Evolutionary conservation across 345 rosid genomes (phyloP).

Genomic region (Hibiscus syriacus): DNA sequence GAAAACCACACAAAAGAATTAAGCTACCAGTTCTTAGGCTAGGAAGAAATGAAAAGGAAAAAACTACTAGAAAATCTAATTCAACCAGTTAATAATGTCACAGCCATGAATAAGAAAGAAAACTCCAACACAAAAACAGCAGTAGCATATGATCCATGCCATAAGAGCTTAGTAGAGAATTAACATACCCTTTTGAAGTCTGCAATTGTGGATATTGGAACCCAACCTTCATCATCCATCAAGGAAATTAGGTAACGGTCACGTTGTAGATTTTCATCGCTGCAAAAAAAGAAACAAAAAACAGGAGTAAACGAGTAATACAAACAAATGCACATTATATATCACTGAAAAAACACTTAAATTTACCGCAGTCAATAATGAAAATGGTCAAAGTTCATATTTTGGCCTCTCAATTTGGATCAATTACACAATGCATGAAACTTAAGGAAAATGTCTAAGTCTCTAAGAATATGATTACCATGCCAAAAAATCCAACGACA

Average conservation of each 20-base stretch:
- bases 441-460: neutral
- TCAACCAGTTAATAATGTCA: neutral
- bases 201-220: conserved; percentile 56
- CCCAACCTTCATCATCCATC: conserved; percentile 98
- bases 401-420: neutral
- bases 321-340: neutral
- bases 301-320: conserved; percentile 7
- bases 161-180: neutral
- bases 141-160: neutral
- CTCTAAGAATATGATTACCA: neutral
- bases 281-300: conserved; percentile 35
- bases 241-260: conserved; percentile 62
- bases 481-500: neutral
- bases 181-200: conserved; percentile 77
- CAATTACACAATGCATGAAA: neutral
- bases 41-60: neutral
- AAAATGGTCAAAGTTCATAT: neutral
- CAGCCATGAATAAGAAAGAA: conserved; percentile 2
- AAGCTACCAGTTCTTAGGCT: neutral
- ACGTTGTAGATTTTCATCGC: conserved; percentile 75
- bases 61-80: neutral
- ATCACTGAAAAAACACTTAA: neutral
- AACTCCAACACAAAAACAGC: neutral
- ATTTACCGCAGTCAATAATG: neutral
- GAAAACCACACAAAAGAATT: conserved; percentile 1